These are phyloP conservation scores for Lasiodiplodia gonubiensis DNA, from an alignment of 2,329 filamentous ascomycete species.

Conservation along the genomic window DNA sequence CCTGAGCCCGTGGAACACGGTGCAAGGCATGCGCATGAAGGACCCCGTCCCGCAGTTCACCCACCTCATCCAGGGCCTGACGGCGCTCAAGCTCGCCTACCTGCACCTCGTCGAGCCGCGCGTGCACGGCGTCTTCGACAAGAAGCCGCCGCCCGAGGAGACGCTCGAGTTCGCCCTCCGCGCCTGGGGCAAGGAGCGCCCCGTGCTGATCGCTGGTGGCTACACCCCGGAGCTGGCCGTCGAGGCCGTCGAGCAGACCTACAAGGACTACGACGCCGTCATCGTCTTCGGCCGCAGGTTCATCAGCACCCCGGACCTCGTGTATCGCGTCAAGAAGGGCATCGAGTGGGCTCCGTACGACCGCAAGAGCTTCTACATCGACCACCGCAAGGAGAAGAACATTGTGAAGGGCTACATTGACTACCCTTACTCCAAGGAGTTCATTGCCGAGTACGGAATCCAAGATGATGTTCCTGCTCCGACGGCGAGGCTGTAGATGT, in stretches of 20 bases:
- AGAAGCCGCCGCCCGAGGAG: conserved; percentile 34
- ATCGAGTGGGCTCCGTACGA: conserved; percentile 53
- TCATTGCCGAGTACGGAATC: conserved; percentile 25
- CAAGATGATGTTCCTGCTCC: background rate
- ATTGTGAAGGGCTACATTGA: conserved; percentile 47
- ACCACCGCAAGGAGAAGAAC: conserved; percentile 35
- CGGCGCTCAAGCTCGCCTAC: conserved; percentile 62
- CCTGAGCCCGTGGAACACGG: conserved; percentile 65
- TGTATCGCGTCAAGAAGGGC: conserved; percentile 51
- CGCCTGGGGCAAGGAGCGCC: conserved; percentile 34
- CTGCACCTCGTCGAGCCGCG: conserved; percentile 67
- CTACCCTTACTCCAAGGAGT: conserved; percentile 49
- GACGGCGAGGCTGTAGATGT: conserved; percentile 1
- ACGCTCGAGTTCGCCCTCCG: conserved; percentile 36
- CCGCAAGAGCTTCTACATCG: conserved; percentile 52
- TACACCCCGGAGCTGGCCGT: conserved; percentile 49
- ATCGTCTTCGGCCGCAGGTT: conserved; percentile 57
- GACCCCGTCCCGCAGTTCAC: conserved; percentile 69
- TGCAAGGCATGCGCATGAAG: conserved; percentile 68
- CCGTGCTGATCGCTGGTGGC: conserved; percentile 51
- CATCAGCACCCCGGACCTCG: conserved; percentile 57
- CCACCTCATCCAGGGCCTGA: conserved; percentile 60
- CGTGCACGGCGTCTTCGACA: conserved; percentile 47
- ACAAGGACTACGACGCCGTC: conserved; percentile 50
- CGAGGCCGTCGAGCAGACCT: conserved; percentile 46